phyloP scores from a whole-genome alignment of 352 stramenopile species.

The Plasmopara muralis region DNA sequence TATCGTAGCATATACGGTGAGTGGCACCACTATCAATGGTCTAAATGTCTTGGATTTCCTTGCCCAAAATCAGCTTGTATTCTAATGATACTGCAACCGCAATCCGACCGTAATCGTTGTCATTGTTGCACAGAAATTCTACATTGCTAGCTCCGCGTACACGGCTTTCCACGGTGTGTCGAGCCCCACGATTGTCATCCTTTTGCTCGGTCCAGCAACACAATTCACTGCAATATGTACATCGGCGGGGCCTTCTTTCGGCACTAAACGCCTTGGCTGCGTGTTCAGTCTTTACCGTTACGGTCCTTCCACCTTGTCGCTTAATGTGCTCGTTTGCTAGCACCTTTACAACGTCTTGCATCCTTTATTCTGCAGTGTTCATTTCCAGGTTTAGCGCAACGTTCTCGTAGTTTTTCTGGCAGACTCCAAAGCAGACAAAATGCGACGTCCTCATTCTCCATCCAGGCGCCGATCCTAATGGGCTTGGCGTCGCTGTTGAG shows the following conservation, averaged over 20 bases:
- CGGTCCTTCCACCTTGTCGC: background rate
- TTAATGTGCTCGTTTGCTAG: conserved; percentile 1
- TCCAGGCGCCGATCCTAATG: background rate
- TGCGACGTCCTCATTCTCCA: background rate
- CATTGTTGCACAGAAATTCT: background rate
- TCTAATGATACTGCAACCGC: background rate
- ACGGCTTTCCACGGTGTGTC: background rate
- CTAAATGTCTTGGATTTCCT: background rate
- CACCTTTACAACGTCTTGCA: background rate
- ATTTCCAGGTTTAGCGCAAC: background rate
- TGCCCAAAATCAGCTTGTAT: background rate
- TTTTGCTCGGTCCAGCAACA: background rate
- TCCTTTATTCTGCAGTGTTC: background rate
- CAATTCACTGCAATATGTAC: background rate
- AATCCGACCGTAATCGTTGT: background rate
- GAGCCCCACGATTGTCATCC: background rate
- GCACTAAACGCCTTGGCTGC: background rate
- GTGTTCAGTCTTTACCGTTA: background rate
- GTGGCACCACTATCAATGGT: background rate
- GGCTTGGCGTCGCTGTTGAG: background rate
- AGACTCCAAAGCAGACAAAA: background rate
- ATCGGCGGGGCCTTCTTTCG: background rate
- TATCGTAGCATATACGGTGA: background rate
- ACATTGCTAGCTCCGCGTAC: background rate
- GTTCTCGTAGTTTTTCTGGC: background rate